These are phyloP conservation scores for Proliferodiscus dingleyae DNA, from an alignment of 2,329 filamentous ascomycete species.

Conservation along the genomic window DNA sequence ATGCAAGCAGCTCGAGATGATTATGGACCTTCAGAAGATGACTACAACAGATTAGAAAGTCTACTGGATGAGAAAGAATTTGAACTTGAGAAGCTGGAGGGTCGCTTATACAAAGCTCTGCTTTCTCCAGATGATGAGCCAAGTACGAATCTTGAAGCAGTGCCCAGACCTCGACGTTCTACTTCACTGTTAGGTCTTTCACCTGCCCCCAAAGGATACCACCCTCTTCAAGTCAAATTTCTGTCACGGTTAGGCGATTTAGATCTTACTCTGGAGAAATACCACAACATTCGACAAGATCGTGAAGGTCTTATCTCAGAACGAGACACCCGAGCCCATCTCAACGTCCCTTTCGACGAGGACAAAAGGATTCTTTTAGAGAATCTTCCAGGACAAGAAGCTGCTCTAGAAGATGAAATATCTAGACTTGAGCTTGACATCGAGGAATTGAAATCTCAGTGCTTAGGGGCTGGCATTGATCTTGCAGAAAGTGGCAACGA, in stretches of 20 bases:
- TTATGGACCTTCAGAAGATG: slow-evolving; percentile 16
- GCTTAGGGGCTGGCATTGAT: slow-evolving; percentile 12
- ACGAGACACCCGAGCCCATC: neutral
- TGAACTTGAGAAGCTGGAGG: slow-evolving; percentile 11
- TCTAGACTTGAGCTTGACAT: slow-evolving; percentile 6
- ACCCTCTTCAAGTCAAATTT: slow-evolving; percentile 11
- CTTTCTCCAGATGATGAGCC: neutral
- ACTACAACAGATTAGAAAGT: slow-evolving; percentile 13
- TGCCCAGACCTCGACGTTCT: neutral
- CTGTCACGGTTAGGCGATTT: slow-evolving; percentile 15
- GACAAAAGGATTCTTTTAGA: slow-evolving; percentile 1
- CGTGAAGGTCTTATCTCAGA: neutral
- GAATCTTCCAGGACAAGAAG: slow-evolving; percentile 1
- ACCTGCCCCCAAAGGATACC: slow-evolving; percentile 2
- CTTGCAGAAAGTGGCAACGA: neutral
- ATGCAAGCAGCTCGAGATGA: slow-evolving; percentile 16
- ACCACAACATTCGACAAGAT: slow-evolving; percentile 7
- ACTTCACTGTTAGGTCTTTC: slow-evolving; percentile 1
- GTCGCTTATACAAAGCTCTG: slow-evolving; percentile 4
- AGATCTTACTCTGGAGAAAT: slow-evolving; percentile 13
- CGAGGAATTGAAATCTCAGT: slow-evolving; percentile 5
- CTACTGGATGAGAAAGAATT: slow-evolving; percentile 13
- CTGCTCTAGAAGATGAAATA: slow-evolving; percentile 6
- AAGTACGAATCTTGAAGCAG: neutral
- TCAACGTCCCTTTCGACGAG: neutral